These are phyloP conservation scores for Bacidia rubella DNA, from an alignment of 495 filamentous ascomycete genomes.

Conservation along the genomic window DNA sequence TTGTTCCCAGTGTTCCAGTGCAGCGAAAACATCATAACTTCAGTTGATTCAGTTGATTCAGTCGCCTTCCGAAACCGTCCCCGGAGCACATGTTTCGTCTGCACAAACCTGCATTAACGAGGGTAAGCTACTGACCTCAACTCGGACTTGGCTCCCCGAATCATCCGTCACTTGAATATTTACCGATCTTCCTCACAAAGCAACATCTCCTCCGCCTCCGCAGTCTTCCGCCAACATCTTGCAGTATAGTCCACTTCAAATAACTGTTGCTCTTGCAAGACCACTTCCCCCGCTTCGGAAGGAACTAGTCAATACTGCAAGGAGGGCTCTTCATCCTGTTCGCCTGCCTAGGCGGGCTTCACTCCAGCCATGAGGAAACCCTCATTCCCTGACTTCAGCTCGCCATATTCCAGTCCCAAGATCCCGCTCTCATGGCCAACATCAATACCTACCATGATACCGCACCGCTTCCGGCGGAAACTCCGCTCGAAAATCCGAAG, in stretches of 20 bases:
- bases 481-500: constrained; percentile 62
- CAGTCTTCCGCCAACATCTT: not conserved
- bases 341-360: constrained; percentile 3
- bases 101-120: not conserved
- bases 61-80: not conserved
- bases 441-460: constrained; percentile 41
- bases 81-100: not conserved
- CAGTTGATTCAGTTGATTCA: not conserved
- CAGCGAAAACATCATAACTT: too few relatives aligned
- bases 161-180: not conserved
- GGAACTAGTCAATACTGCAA: not conserved
- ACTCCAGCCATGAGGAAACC: constrained; percentile 16
- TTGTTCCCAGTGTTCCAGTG: too few relatives aligned
- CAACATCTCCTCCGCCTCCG: not conserved
- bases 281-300: too few relatives aligned
- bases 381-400: constrained; percentile 15
- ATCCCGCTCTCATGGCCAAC: constrained; percentile 17
- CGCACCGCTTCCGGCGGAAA: constrained; percentile 58
- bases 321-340: not conserved
- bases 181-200: not conserved
- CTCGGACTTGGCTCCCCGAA: not conserved
- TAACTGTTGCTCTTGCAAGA: too few relatives aligned
- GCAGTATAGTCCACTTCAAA: too few relatives aligned
- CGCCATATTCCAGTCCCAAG: constrained; percentile 10
- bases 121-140: not conserved